A percentile compares a stretch with the other conserved stretches of the same genome.
These are phyloP conservation scores for Lachancea lanzarotensis DNA, from an alignment of 805 yeast species.

Conservation along the genomic window DNA sequence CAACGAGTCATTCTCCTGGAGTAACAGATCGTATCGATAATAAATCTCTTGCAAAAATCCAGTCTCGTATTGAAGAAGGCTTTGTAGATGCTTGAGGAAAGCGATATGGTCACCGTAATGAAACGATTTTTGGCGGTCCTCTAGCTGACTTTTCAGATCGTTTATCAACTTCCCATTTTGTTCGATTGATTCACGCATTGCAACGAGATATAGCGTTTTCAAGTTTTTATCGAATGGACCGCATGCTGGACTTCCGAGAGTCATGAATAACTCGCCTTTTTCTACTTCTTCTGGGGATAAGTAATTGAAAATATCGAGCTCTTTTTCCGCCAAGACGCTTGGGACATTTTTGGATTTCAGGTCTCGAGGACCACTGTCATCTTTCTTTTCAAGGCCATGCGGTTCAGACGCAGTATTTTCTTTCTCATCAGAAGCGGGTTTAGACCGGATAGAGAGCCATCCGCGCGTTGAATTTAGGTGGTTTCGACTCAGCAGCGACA, in stretches of 20 bases:
- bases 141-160: background rate
- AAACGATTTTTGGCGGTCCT: background rate
- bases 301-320: background rate
- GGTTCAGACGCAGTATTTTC: background rate
- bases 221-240: background rate
- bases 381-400: background rate
- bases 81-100: background rate
- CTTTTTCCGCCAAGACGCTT: background rate
- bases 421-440: background rate
- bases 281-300: background rate
- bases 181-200: background rate
- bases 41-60: slow-evolving; percentile 3
- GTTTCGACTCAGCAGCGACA: background rate
- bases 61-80: slow-evolving; percentile 1
- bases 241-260: background rate
- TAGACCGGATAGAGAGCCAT: background rate
- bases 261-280: background rate
- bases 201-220: background rate
- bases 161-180: background rate
- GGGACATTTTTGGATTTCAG: background rate
- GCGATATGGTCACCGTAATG: background rate
- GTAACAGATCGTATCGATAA: background rate
- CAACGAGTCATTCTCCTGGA: background rate
- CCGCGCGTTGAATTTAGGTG: background rate
- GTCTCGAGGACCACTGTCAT: background rate